These are phyloP conservation scores for Canna indica DNA, from an alignment of 176 grass and related monocot species.

Conservation along the genomic window DNA sequence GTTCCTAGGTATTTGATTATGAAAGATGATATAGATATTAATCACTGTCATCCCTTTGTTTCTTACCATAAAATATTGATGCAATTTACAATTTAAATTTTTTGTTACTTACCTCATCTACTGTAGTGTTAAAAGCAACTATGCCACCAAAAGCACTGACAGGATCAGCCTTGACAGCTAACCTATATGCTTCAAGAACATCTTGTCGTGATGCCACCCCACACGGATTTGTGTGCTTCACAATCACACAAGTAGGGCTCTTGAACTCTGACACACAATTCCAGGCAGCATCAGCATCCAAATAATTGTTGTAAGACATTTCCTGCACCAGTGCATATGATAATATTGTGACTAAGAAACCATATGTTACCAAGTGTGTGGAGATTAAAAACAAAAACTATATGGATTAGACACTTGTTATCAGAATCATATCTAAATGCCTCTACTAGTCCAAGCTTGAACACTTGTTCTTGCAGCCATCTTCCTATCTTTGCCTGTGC, in stretches of 20 bases:
- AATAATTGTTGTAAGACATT: slow-evolving; percentile 97
- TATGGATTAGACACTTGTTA: not conserved
- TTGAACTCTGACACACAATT: slow-evolving; percentile 88
- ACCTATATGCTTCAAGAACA: slow-evolving; percentile 77
- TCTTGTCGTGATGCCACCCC: slow-evolving; percentile 65
- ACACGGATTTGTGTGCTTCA: slow-evolving; percentile 94
- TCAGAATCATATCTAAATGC: not conserved
- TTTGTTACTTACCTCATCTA: slow-evolving; percentile 45
- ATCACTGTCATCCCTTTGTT: not conserved
- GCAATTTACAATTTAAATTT: slow-evolving; percentile 1
- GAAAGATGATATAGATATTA: slow-evolving; percentile 1
- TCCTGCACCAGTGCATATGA: slow-evolving; percentile 36
- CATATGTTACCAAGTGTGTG: not conserved
- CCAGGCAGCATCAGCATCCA: slow-evolving; percentile 95
- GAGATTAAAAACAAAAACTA: not conserved
- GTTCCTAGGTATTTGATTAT: slow-evolving; percentile 33
- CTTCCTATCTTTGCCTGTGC: too few species aligned
- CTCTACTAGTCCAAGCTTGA: too few species aligned
- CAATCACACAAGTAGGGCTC: slow-evolving; percentile 71
- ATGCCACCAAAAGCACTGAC: slow-evolving; percentile 88
- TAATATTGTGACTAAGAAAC: not conserved
- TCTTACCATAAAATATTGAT: not conserved
- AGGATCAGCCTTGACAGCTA: slow-evolving; percentile 85
- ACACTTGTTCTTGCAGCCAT: too few species aligned
- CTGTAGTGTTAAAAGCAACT: slow-evolving; percentile 70